phyloP scores from a whole-genome alignment of 257 asterid genomes.

The Catharanthus roseus region DNA sequence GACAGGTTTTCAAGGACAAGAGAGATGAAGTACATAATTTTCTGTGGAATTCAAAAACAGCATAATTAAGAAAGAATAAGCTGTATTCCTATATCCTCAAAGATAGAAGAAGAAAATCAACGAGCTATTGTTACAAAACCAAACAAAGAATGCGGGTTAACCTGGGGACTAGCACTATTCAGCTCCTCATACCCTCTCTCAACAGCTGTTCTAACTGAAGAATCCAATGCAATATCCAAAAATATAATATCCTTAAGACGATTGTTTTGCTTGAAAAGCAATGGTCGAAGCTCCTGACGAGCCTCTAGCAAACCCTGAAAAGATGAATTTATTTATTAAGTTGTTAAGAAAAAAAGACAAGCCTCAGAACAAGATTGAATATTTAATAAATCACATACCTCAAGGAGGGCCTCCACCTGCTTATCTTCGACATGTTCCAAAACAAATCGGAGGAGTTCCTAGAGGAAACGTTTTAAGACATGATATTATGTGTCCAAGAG shows the following conservation, averaged over 20 bases:
- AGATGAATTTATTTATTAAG: slow-evolving; percentile 6
- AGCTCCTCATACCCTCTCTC: slow-evolving; percentile 95
- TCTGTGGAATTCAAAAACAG: slow-evolving; percentile 46
- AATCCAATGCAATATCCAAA: slow-evolving; percentile 92
- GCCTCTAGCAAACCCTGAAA: slow-evolving; percentile 93
- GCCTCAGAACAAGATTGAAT: not conserved
- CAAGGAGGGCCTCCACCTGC: slow-evolving; percentile 87
- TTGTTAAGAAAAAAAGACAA: not conserved
- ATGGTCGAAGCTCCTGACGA: slow-evolving; percentile 91
- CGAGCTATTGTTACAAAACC: not conserved
- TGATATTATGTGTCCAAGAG: slow-evolving; percentile 1
- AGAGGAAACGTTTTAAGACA: slow-evolving; percentile 22
- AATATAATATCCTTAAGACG: slow-evolving; percentile 93
- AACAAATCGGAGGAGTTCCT: slow-evolving; percentile 86
- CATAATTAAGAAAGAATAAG: slow-evolving; percentile 14
- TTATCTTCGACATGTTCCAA: slow-evolving; percentile 74
- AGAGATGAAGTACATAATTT: slow-evolving; percentile 83
- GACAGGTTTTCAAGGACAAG: slow-evolving; percentile 86
- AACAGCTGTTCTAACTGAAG: slow-evolving; percentile 92
- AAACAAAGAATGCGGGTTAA: slow-evolving; percentile 12
- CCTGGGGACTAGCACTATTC: slow-evolving; percentile 80
- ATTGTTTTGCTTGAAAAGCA: slow-evolving; percentile 60
- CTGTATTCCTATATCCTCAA: not conserved
- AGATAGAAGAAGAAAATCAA: not conserved
- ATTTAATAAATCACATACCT: slow-evolving; percentile 43